These are phyloP conservation scores for Xylaria telfairii DNA, from an alignment of 495 filamentous ascomycete genomes.

Conservation along the genomic window DNA sequence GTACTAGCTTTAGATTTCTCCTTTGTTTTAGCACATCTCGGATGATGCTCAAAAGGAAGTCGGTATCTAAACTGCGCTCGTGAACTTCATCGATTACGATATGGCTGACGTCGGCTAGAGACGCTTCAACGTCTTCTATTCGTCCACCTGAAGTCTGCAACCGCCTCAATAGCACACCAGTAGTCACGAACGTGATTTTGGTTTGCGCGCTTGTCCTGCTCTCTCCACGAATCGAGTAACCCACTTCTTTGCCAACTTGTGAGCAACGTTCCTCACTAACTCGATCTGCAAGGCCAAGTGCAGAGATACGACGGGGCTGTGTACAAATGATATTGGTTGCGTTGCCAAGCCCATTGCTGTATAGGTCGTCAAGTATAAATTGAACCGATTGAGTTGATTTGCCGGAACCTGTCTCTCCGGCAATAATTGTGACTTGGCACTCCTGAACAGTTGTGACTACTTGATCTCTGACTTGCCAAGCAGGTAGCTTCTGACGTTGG, in stretches of 20 bases:
- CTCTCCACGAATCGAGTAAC: slow-evolving; percentile 94
- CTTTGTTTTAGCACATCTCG: slow-evolving; percentile 78
- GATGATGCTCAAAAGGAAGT: slow-evolving; percentile 90
- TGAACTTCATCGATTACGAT: slow-evolving; percentile 97
- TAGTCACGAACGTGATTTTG: slow-evolving; percentile 94
- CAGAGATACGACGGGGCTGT: slow-evolving; percentile 93
- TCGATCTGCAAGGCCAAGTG: slow-evolving; percentile 89
- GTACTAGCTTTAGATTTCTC: slow-evolving; percentile 84
- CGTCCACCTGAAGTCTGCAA: slow-evolving; percentile 85
- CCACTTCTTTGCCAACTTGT: slow-evolving; percentile 83
- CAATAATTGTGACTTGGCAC: slow-evolving; percentile 92
- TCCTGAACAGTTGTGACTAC: slow-evolving; percentile 74
- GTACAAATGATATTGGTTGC: slow-evolving; percentile 94
- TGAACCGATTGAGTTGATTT: slow-evolving; percentile 98
- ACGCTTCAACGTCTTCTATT: slow-evolving; percentile 75
- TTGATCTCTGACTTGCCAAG: slow-evolving; percentile 80
- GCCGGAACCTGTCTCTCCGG: slow-evolving; percentile 94
- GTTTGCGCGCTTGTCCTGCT: slow-evolving; percentile 70
- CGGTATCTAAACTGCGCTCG: slow-evolving; percentile 92
- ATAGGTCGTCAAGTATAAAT: slow-evolving; percentile 92
- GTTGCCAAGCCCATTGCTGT: slow-evolving; percentile 72
- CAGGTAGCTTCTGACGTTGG: slow-evolving; percentile 76
- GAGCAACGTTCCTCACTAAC: slow-evolving; percentile 91
- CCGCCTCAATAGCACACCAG: slow-evolving; percentile 89
- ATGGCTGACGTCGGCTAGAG: slow-evolving; percentile 88